A percentile compares a stretch with the other conserved stretches of the same genome.
Evolutionary conservation across 176 grass and related monocot species (phyloP).

Genomic region (Melocanna baccifera): DNA sequence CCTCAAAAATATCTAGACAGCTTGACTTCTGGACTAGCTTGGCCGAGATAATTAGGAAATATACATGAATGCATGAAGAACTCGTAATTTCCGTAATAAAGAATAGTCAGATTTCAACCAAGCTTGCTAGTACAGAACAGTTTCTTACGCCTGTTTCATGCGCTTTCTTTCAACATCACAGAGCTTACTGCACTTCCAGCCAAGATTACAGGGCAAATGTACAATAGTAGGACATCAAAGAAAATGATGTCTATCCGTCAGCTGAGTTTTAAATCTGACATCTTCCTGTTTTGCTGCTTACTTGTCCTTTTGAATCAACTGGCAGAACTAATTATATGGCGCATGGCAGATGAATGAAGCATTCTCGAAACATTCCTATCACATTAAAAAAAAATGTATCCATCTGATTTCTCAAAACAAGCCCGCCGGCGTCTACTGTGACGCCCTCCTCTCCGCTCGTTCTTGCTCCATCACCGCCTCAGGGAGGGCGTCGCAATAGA

Average conservation of each 20-base stretch:
- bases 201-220: neutral
- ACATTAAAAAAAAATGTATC: no score
- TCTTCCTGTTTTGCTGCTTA: neutral
- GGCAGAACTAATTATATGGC: neutral
- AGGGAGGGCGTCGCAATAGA: slow-evolving; percentile 86
- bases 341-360: neutral
- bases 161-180: neutral
- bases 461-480: no score
- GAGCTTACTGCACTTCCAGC: neutral
- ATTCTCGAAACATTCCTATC: slow-evolving; percentile 8
- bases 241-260: neutral
- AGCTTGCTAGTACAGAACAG: neutral
- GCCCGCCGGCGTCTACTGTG: no score
- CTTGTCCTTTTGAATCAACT: neutral
- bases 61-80: neutral
- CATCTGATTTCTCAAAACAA: no score
- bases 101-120: neutral
- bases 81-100: neutral
- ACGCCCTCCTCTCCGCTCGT: no score
- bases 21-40: neutral
- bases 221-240: neutral
- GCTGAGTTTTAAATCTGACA: neutral
- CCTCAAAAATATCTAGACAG: neutral
- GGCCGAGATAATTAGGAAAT: neutral
- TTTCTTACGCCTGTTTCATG: neutral